These are phyloP conservation scores for Sordariomycetes sp. DNA, from an alignment of 2,329 filamentous ascomycete genomes.

Conservation along the genomic window DNA sequence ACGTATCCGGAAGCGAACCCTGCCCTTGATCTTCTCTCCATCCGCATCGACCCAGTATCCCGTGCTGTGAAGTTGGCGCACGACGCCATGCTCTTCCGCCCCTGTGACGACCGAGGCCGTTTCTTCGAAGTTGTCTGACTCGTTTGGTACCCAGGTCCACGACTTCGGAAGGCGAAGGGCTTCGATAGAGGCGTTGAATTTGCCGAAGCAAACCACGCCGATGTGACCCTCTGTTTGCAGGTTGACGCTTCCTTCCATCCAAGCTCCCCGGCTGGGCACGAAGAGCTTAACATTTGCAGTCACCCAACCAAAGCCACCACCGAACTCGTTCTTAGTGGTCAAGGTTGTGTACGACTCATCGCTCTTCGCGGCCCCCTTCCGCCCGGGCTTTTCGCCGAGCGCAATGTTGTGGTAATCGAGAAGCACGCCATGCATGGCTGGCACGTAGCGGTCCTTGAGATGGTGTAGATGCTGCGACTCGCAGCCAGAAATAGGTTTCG, in stretches of 20 bases:
- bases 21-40: conserved; percentile 61
- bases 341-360: conserved; percentile 37
- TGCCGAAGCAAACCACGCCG: conserved; percentile 79
- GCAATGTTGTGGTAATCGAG: conserved; percentile 63
- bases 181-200: conserved; percentile 86
- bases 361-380: conserved; percentile 35
- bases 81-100: conserved; percentile 41
- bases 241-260: conserved; percentile 74
- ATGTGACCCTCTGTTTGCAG: conserved; percentile 84
- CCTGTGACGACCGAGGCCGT: conserved; percentile 27
- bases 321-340: conserved; percentile 67
- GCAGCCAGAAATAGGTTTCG: conserved; percentile 59
- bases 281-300: conserved; percentile 83
- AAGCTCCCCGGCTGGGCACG: conserved; percentile 61
- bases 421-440: conserved; percentile 63
- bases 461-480: conserved; percentile 68
- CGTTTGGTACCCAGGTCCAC: conserved; percentile 72
- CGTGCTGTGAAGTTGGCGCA: conserved; percentile 42
- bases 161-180: conserved; percentile 61
- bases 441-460: conserved; percentile 68
- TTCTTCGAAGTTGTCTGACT: conserved; percentile 31
- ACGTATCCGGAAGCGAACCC: conserved; percentile 67
- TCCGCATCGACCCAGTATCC: conserved; percentile 69
- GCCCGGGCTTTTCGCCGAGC: conserved; percentile 50
- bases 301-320: conserved; percentile 78